A percentile compares a stretch with the other conserved stretches of the same genome.
Evolutionary conservation across 768 basidiomycete genomes (phyloP).

Genomic region (Amanita subjunquillea): DNA sequence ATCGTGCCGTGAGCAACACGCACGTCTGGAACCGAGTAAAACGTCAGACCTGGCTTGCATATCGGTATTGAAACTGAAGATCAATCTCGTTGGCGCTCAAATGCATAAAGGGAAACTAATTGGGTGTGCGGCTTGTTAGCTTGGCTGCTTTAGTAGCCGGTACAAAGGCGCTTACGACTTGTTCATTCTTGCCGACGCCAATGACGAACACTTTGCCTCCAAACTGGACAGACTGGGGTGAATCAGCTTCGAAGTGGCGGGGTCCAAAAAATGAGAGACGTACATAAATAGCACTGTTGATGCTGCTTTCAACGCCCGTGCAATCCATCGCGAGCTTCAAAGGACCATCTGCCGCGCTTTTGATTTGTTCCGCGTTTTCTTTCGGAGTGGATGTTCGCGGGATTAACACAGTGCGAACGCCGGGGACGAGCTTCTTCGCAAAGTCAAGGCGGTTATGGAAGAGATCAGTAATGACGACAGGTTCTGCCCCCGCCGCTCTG

Average conservation of each 20-base stretch:
- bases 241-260: not conserved
- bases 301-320: slow-evolving; percentile 53
- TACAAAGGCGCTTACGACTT: slow-evolving; percentile 26
- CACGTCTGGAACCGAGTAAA: not conserved
- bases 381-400: slow-evolving; percentile 33
- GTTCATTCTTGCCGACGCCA: slow-evolving; percentile 58
- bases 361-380: slow-evolving; percentile 42
- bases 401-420: slow-evolving; percentile 48
- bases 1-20: not conserved
- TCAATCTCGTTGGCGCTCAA: slow-evolving; percentile 64
- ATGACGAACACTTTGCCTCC: slow-evolving; percentile 64
- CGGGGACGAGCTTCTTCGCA: slow-evolving; percentile 49
- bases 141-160: not conserved
- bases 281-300: slow-evolving; percentile 50
- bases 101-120: slow-evolving; percentile 66
- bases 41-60: slow-evolving; percentile 43
- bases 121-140: not conserved
- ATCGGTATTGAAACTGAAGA: slow-evolving; percentile 59
- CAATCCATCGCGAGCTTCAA: slow-evolving; percentile 51
- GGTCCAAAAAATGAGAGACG: slow-evolving; percentile 11
- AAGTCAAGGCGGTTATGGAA: slow-evolving; percentile 58
- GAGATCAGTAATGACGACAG: slow-evolving; percentile 60
- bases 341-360: slow-evolving; percentile 35
- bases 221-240: slow-evolving; percentile 44
- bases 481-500: slow-evolving; percentile 59